Percentiles rank a stretch among this genome's conserved stretches.
phyloP scores from a whole-genome alignment of 2,329 filamentous ascomycete species.

The Plectosphaerella cucumerina region DNA sequence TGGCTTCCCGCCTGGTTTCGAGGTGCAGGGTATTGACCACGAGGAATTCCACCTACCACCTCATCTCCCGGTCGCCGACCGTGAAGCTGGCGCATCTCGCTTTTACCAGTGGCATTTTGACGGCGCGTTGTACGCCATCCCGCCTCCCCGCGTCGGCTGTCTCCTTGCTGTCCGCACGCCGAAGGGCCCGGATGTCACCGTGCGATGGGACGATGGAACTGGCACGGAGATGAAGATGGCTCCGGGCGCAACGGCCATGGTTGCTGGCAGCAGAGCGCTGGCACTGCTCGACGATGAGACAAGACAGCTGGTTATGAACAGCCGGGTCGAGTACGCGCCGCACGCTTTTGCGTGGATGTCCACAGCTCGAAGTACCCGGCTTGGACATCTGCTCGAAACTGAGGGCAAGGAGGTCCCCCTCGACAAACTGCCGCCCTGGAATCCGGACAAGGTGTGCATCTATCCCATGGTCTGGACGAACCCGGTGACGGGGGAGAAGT shows the following conservation, averaged over 20 bases:
- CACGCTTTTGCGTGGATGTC: slow-evolving; percentile 40
- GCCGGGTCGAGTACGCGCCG: slow-evolving; percentile 41
- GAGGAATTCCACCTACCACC: slow-evolving; percentile 34
- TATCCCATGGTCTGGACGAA: slow-evolving; percentile 45
- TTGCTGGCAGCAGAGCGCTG: slow-evolving; percentile 36
- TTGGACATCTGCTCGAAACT: slow-evolving; percentile 32
- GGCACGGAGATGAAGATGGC: slow-evolving; percentile 35
- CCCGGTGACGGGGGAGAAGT: slow-evolving; percentile 33
- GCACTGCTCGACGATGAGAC: slow-evolving; percentile 34
- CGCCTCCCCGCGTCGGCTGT: slow-evolving; percentile 37
- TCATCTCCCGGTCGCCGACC: slow-evolving; percentile 26
- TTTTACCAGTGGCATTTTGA: slow-evolving; percentile 46
- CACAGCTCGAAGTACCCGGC: slow-evolving; percentile 32
- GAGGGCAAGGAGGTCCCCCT: slow-evolving; percentile 32
- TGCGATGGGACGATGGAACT: slow-evolving; percentile 38
- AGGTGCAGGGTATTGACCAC: slow-evolving; percentile 32
- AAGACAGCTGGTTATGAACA: slow-evolving; percentile 32
- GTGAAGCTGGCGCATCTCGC: slow-evolving; percentile 32
- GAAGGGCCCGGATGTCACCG: slow-evolving; percentile 26
- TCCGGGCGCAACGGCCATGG: slow-evolving; percentile 38
- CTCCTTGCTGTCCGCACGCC: slow-evolving; percentile 33
- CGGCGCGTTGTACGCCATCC: slow-evolving; percentile 34
- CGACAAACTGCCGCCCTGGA: slow-evolving; percentile 30
- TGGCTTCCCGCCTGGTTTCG: slow-evolving; percentile 31
- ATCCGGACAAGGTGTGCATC: slow-evolving; percentile 29